phyloP scores from a whole-genome alignment of 1,284 basidiomycete species.

The Mycosarcoma mackinlayi region DNA sequence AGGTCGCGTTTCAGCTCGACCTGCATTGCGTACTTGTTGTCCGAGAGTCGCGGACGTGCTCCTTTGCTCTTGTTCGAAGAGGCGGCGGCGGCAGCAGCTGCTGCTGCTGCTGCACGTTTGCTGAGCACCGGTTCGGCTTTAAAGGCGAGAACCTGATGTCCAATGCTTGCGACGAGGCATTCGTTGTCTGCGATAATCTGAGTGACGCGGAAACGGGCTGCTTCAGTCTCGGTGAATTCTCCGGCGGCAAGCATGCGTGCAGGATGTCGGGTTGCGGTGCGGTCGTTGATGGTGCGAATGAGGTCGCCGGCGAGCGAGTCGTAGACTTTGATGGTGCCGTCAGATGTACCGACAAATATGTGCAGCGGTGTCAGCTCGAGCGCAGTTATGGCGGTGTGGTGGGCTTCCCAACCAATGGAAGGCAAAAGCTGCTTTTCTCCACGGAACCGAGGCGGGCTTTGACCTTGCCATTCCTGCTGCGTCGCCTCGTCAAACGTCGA shows the following conservation, averaged over 20 bases:
- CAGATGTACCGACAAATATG: constrained; percentile 67
- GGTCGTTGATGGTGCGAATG: constrained; percentile 64
- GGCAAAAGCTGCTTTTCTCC: constrained; percentile 75
- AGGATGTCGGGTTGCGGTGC: constrained; percentile 69
- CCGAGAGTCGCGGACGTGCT: constrained; percentile 15
- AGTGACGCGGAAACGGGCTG: constrained; percentile 72
- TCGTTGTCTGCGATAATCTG: constrained; percentile 77
- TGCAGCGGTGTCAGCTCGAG: constrained; percentile 53
- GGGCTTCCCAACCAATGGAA: constrained; percentile 54
- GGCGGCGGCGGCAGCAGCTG: constrained; percentile 18
- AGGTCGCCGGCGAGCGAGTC: constrained; percentile 75
- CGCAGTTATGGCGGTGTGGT: constrained; percentile 57
- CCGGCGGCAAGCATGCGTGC: constrained; percentile 73
- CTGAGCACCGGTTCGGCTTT: constrained; percentile 72
- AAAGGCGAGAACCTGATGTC: constrained; percentile 78
- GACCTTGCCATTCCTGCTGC: constrained; percentile 53
- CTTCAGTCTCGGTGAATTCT: constrained; percentile 69
- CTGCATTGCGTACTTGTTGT: constrained; percentile 50
- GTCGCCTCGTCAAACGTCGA: constrained; percentile 25
- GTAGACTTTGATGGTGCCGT: constrained; percentile 76
- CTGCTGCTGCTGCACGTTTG: constrained; percentile 27
- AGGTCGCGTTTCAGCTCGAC: constrained; percentile 61
- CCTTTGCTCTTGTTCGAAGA: constrained; percentile 19
- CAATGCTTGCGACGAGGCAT: constrained; percentile 75
- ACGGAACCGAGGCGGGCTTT: constrained; percentile 74